phyloP scores from a whole-genome alignment of 305 asterid genomes.

The Fraxinus baroniana region DNA sequence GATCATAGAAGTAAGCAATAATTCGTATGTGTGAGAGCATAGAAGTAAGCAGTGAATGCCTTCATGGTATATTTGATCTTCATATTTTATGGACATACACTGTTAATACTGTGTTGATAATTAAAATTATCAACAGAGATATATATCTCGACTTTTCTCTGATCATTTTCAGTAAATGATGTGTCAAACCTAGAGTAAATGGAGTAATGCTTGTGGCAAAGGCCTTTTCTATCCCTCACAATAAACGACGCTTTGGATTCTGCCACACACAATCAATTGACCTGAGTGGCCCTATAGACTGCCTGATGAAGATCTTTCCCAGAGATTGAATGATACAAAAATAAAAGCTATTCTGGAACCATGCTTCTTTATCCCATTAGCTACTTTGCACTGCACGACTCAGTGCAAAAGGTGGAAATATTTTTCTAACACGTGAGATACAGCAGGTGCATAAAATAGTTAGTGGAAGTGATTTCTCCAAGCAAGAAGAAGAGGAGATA shows the following conservation, averaged over 20 bases:
- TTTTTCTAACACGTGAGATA: constrained; percentile 1
- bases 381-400: constrained; percentile 6
- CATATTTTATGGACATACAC: constrained; percentile 7
- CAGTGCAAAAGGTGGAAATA: not conserved
- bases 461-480: constrained; percentile 5
- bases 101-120: not conserved
- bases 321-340: not conserved
- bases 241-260: not conserved
- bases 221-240: constrained; percentile 10
- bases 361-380: constrained; percentile 6
- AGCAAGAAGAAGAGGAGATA: not conserved
- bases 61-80: constrained; percentile 1
- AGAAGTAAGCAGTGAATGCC: constrained; percentile 2
- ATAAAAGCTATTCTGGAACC: not conserved
- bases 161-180: not conserved
- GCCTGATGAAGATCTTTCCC: not conserved
- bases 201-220: not conserved
- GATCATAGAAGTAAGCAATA: constrained; percentile 3
- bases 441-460: constrained; percentile 2
- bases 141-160: not conserved
- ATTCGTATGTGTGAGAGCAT: constrained; percentile 12
- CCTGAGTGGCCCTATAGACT: constrained; percentile 11
- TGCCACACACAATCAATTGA: constrained; percentile 10
- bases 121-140: not conserved
- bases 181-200: not conserved